Conservation (phyloP, 2,329 filamentous ascomycete genomes). For the Curvularia sp. region DNA sequence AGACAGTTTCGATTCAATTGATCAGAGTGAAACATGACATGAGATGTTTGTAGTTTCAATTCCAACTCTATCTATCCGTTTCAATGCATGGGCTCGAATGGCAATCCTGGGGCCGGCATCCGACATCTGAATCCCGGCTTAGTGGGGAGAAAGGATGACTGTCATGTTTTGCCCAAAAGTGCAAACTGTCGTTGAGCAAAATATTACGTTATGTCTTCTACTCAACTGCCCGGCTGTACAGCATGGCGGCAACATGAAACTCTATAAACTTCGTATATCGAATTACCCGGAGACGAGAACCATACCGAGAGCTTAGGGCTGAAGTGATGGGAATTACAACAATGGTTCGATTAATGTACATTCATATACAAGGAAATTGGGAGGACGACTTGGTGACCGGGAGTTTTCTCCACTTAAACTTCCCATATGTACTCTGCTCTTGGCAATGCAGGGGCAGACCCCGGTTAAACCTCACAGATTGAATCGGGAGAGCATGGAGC, state of each 20-base stretch:
- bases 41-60: not conserved
- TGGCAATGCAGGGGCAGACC: slow-evolving; percentile 14
- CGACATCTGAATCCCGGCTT: not conserved
- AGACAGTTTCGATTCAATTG: not conserved
- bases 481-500: slow-evolving; percentile 30
- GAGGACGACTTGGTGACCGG: slow-evolving; percentile 15
- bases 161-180: not conserved
- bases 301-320: slow-evolving; percentile 11
- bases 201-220: slow-evolving; percentile 8
- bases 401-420: slow-evolving; percentile 9
- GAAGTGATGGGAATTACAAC: slow-evolving; percentile 16
- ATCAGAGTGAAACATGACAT: not conserved
- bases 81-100: not conserved
- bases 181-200: slow-evolving; percentile 4
- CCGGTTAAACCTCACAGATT: slow-evolving; percentile 29
- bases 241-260: slow-evolving; percentile 1
- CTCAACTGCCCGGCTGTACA: slow-evolving; percentile 2
- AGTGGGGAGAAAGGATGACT: not conserved
- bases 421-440: slow-evolving; percentile 7
- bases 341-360: slow-evolving; percentile 31
- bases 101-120: not conserved
- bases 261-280: slow-evolving; percentile 16
- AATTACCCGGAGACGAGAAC: slow-evolving; percentile 26
- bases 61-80: not conserved
- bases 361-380: slow-evolving; percentile 30